These are phyloP conservation scores for Cryptosporidium ubiquitum DNA, from an alignment of 169 alveolate genomes.

Conservation along the genomic window DNA sequence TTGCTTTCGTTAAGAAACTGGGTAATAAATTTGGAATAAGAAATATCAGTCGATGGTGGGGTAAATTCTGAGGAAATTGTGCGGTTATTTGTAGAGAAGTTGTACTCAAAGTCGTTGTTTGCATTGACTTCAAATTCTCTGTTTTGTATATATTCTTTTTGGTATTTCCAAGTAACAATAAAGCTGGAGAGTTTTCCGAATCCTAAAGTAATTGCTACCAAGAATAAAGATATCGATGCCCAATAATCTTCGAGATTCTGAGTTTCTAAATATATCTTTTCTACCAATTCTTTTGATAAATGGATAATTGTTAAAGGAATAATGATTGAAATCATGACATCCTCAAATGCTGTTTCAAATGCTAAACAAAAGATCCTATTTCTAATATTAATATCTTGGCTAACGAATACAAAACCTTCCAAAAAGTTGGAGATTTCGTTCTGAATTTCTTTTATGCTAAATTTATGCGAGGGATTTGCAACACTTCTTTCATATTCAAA, in stretches of 20 bases:
- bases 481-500: neutral
- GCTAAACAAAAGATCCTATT: slow-evolving; percentile 75
- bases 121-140: neutral
- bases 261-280: neutral
- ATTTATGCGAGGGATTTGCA: neutral
- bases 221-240: slow-evolving; percentile 8
- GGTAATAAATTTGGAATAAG: neutral
- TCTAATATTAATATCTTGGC: neutral
- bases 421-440: neutral
- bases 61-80: slow-evolving; percentile 8
- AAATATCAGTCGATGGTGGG: neutral
- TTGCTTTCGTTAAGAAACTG: neutral
- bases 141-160: slow-evolving; percentile 8
- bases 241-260: neutral
- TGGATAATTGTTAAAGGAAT: slow-evolving; percentile 69
- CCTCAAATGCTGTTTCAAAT: slow-evolving; percentile 79
- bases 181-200: slow-evolving; percentile 64
- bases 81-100: neutral
- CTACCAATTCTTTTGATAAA: neutral
- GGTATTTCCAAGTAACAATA: slow-evolving; percentile 19
- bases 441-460: neutral
- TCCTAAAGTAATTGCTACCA: slow-evolving; percentile 18
- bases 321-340: slow-evolving; percentile 76
- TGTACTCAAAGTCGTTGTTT: slow-evolving; percentile 6
- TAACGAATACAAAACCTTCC: neutral